Conservation (phyloP, 2,329 filamentous ascomycete species). For the Cladosporium cucumerinum region DNA sequence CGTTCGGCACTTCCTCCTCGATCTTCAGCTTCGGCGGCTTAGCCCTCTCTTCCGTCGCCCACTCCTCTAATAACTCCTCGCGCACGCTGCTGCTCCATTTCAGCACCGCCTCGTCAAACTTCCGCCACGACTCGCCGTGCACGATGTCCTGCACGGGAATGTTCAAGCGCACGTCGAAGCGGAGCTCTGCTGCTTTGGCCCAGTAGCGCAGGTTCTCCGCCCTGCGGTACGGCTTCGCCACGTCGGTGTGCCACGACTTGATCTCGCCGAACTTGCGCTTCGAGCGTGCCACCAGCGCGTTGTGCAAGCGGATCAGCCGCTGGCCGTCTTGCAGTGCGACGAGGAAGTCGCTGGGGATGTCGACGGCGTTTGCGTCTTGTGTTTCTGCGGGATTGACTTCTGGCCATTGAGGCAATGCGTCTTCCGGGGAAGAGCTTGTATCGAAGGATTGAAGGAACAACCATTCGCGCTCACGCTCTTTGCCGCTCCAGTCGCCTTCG, state of each 20-base stretch:
- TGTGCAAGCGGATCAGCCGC: constrained; percentile 81
- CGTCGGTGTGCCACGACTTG: constrained; percentile 84
- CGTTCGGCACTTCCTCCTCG: constrained; percentile 21
- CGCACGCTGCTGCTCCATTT: constrained; percentile 80
- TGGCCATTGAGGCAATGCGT: constrained; percentile 65
- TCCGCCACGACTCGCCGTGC: constrained; percentile 72
- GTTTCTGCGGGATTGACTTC: constrained; percentile 35
- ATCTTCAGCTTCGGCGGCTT: constrained; percentile 31
- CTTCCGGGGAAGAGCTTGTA: constrained; percentile 39
- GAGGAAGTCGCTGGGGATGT: constrained; percentile 63
- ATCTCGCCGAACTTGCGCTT: constrained; percentile 85
- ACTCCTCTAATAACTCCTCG: constrained; percentile 77
- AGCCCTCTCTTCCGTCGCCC: constrained; percentile 42
- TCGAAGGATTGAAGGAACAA: constrained; percentile 78
- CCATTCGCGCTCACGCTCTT: constrained; percentile 73
- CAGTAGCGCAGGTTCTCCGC: constrained; percentile 94
- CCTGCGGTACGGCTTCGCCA: constrained; percentile 87
- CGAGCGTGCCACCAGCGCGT: constrained; percentile 79
- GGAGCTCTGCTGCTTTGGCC: constrained; percentile 90
- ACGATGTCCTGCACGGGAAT: constrained; percentile 86
- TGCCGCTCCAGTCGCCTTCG: constrained; percentile 67
- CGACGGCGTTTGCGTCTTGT: constrained; percentile 1
- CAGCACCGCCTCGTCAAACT: constrained; percentile 79
- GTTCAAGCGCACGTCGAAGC: constrained; percentile 82
- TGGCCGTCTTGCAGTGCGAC: constrained; percentile 72